A percentile compares a stretch with the other conserved stretches of the same genome.
phyloP scores from a whole-genome alignment of 495 filamentous ascomycete genomes.

The Copromyces sp. region DNA sequence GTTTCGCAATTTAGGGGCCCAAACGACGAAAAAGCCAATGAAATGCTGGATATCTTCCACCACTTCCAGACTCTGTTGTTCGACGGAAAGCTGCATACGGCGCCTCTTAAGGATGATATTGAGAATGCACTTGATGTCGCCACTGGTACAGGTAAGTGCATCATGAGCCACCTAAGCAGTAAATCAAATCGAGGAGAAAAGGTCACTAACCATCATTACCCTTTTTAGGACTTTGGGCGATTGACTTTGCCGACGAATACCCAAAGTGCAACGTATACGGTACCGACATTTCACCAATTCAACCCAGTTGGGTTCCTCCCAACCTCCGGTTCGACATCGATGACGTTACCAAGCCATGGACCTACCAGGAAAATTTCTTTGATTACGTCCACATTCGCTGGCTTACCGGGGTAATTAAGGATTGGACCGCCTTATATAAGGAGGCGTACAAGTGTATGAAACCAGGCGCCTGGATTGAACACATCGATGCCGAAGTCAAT shows the following conservation, averaged over 20 bases:
- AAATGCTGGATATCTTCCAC: constrained; percentile 23
- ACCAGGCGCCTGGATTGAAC: constrained; percentile 27
- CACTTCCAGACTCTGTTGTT: constrained; percentile 23
- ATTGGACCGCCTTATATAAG: constrained; percentile 34
- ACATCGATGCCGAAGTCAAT: constrained; percentile 2
- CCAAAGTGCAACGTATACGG: constrained; percentile 44
- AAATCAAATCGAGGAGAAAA: background rate
- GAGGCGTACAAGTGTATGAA: constrained; percentile 22
- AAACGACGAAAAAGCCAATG: constrained; percentile 24
- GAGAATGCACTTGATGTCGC: constrained; percentile 43
- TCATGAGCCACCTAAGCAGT: background rate
- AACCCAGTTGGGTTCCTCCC: constrained; percentile 34
- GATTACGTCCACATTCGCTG: constrained; percentile 49
- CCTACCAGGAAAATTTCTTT: constrained; percentile 33
- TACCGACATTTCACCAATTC: constrained; percentile 50
- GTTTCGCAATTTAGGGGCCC: constrained; percentile 15
- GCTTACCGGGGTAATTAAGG: constrained; percentile 37
- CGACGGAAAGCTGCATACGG: constrained; percentile 43
- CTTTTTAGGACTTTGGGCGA: constrained; percentile 1
- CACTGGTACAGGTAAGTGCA: background rate
- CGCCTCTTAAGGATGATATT: constrained; percentile 26
- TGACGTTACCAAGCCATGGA: constrained; percentile 39
- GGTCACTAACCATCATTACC: background rate
- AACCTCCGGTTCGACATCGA: constrained; percentile 43
- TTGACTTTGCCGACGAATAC: constrained; percentile 32